A percentile compares a stretch with the other conserved stretches of the same genome.
phyloP scores from a whole-genome alignment of 2,329 filamentous ascomycete species.

The Verticillium dahliae region DNA sequence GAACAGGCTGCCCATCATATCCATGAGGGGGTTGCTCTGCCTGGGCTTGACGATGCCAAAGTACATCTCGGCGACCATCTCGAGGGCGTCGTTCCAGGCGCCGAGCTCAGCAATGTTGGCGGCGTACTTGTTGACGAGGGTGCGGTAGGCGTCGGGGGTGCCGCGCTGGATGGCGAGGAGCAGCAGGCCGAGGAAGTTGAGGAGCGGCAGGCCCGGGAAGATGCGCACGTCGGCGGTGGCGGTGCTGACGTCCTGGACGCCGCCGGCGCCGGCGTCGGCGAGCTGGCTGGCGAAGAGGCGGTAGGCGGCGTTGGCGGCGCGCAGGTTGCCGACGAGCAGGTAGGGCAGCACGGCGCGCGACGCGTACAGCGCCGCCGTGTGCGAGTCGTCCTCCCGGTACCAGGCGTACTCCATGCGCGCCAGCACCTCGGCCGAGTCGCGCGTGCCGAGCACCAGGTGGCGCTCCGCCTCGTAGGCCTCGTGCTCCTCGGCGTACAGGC shows the following conservation, averaged over 20 bases:
- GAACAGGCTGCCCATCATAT: constrained; percentile 97
- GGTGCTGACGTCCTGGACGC: constrained; percentile 74
- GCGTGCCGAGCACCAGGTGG: constrained; percentile 82
- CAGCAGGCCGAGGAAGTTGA: constrained; percentile 88
- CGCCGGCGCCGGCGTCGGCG: constrained; percentile 34
- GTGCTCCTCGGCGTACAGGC: constrained; percentile 85
- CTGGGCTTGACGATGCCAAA: constrained; percentile 85
- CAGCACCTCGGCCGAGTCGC: constrained; percentile 76
- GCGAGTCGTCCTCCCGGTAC: constrained; percentile 84
- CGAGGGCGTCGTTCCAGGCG: constrained; percentile 74
- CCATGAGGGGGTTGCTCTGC: constrained; percentile 87
- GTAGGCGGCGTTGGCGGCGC: constrained; percentile 78
- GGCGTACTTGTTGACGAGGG: constrained; percentile 76
- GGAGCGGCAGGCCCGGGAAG: constrained; percentile 84
- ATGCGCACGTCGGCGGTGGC: constrained; percentile 67
- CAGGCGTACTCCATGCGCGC: constrained; percentile 83
- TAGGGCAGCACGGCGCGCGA: constrained; percentile 86
- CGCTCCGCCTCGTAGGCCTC: constrained; percentile 90
- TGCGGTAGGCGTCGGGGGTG: constrained; percentile 69
- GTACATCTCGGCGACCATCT: constrained; percentile 92
- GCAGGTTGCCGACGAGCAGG: constrained; percentile 81
- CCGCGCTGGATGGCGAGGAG: constrained; percentile 79
- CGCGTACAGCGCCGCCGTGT: constrained; percentile 80
- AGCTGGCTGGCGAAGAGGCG: constrained; percentile 48
- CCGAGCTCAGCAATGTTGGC: constrained; percentile 69